Percentiles rank a stretch among this genome's conserved stretches.
phyloP scores from a whole-genome alignment of 2,329 filamentous ascomycete species.

The Tolypocladium ovalisporum region DNA sequence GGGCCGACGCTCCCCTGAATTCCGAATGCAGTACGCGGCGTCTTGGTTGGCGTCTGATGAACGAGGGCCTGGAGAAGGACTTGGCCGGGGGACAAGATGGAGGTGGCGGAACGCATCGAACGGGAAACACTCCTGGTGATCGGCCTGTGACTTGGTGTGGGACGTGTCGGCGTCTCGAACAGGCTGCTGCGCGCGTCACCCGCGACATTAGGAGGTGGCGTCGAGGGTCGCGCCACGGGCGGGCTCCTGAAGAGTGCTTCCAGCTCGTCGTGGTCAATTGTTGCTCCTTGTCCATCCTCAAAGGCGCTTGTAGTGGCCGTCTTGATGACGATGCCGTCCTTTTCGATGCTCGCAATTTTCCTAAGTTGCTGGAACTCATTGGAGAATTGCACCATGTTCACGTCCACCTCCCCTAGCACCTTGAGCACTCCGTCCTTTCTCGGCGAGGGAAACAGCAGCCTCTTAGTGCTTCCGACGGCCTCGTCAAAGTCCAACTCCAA shows the following conservation, averaged over 20 bases:
- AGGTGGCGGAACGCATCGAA: constrained; percentile 38
- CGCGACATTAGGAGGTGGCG: constrained; percentile 38
- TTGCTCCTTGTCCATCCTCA: constrained; percentile 11
- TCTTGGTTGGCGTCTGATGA: constrained; percentile 39
- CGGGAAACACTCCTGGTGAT: constrained; percentile 50
- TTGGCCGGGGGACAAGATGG: constrained; percentile 31
- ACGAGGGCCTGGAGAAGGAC: constrained; percentile 14
- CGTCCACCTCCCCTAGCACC: constrained; percentile 45
- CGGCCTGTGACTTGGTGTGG: constrained; percentile 49
- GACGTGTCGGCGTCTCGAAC: constrained; percentile 54
- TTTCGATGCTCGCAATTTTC: constrained; percentile 15
- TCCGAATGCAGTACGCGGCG: constrained; percentile 19
- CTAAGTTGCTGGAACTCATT: constrained; percentile 26
- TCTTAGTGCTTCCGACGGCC: constrained; percentile 46
- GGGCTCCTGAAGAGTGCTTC: constrained; percentile 57
- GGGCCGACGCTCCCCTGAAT: constrained; percentile 20
- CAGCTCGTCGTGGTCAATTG: constrained; percentile 39
- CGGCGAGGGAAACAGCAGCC: constrained; percentile 69
- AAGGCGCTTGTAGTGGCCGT: not conserved
- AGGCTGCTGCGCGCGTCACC: constrained; percentile 24
- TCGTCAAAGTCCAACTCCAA: constrained; percentile 39
- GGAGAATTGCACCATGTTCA: constrained; percentile 38
- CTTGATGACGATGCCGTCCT: constrained; percentile 28
- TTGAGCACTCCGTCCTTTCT: constrained; percentile 53
- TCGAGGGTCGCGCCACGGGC: constrained; percentile 33